phyloP scores from a whole-genome alignment of 1,139 yeast species.

The Yamadazyma oceani region DNA sequence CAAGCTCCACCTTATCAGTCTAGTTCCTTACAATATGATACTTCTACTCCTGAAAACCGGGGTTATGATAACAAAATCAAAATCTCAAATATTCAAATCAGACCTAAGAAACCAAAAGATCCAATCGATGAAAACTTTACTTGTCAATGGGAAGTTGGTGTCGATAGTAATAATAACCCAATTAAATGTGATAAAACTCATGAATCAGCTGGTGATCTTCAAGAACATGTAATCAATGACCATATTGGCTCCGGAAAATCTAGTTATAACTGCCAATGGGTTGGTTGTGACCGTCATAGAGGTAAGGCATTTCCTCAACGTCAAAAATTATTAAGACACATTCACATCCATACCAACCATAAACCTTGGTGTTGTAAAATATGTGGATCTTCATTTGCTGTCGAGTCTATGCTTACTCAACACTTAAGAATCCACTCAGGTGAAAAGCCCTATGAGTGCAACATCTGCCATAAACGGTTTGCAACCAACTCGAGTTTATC shows the following conservation, averaged over 20 bases:
- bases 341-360: conserved; percentile 84
- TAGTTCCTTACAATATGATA: background rate
- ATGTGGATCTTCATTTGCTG: conserved; percentile 72
- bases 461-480: conserved; percentile 49
- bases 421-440: conserved; percentile 90
- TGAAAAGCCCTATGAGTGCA: conserved; percentile 57
- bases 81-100: conserved; percentile 37
- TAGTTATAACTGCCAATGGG: conserved; percentile 73
- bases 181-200: conserved; percentile 52
- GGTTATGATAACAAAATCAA: conserved; percentile 16
- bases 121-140: conserved; percentile 27
- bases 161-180: conserved; percentile 28
- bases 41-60: background rate
- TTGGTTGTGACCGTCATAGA: conserved; percentile 65
- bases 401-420: conserved; percentile 63
- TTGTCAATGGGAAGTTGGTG: conserved; percentile 50
- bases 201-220: conserved; percentile 56
- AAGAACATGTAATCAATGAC: conserved; percentile 61
- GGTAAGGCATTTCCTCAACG: conserved; percentile 71
- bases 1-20: background rate
- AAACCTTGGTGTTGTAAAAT: conserved; percentile 70
- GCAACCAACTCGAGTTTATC: conserved; percentile 56
- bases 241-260: conserved; percentile 80
- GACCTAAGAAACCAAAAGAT: conserved; percentile 21
- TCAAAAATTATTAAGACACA: conserved; percentile 82